Evolutionary conservation across 805 yeast species (phyloP).

Genomic region (Kodamaea fukazawae): DNA sequence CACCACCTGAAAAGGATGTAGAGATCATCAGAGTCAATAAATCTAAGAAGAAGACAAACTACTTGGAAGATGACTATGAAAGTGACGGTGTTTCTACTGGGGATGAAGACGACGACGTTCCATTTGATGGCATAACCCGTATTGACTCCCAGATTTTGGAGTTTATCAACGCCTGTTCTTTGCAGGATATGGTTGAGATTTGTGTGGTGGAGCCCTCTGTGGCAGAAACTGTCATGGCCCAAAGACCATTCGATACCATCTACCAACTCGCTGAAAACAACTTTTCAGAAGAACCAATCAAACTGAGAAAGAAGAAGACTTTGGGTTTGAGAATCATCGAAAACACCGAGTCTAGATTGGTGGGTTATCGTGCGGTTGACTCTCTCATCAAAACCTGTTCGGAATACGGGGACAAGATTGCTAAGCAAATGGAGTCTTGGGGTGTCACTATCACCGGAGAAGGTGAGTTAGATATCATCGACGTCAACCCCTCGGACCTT

Average conservation of each 20-base stretch:
- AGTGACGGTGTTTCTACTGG: conserved; percentile 46
- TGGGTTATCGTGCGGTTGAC: conserved; percentile 93
- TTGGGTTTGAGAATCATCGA: conserved; percentile 76
- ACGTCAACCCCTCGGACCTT: conserved; percentile 24
- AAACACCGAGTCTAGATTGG: conserved; percentile 63
- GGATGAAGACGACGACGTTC: conserved; percentile 40
- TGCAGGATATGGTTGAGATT: conserved; percentile 75
- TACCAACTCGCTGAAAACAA: conserved; percentile 57
- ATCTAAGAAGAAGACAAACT: conserved; percentile 7
- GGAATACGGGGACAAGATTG: conserved; percentile 66
- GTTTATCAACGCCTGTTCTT: conserved; percentile 76
- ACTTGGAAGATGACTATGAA: conserved; percentile 39
- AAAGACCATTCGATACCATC: conserved; percentile 68
- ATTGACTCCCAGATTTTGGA: conserved; percentile 68
- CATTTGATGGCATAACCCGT: conserved; percentile 36
- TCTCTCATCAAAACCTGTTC: conserved; percentile 84
- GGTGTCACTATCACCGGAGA: conserved; percentile 74
- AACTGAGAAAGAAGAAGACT: conserved; percentile 36
- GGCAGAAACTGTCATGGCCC: conserved; percentile 60
- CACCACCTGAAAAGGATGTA: background rate
- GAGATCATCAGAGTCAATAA: background rate
- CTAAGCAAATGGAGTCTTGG: conserved; percentile 77
- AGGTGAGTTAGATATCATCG: conserved; percentile 68
- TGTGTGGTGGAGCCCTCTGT: conserved; percentile 64
- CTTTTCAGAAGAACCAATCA: conserved; percentile 32